Base-by-base conservation (phyloP, 345 rosid species). In the Aquilaria sinensis region DNA sequence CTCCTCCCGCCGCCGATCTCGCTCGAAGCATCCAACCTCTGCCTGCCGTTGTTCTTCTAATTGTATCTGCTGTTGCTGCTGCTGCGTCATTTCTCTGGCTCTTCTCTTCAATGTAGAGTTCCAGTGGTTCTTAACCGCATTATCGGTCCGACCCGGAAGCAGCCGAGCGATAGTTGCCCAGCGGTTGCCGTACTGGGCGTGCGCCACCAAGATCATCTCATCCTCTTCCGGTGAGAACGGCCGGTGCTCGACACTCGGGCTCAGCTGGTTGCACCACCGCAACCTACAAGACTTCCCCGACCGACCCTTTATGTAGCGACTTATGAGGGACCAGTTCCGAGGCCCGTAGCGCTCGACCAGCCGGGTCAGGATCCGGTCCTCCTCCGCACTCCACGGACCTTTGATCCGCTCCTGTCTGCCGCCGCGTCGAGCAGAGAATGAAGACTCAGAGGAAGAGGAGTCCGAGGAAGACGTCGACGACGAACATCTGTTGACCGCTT, bases 381-480 rank as follows among this genome's bases (percentile, higher is more conserved):
- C 90, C 58, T 85, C 90, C 0, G 90, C 84, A 45, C 90, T 85
- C 90, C 90, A 85, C 0, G 90, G 90, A 48, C 90, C 90, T 64
- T 80, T 85, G 58, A 85, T 82, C 61, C 74, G 57, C 15, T 75
- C 83, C 12, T 66, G 51, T 46, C 64, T 80, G 41, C 47, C 60
- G 2, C 52, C 14, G 10, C 16, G 15, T 50, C 79, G 67, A 2
- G 71, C 72, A 50, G 74, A 69, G 14, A 67, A 65, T 12, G 77
- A 72, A 4, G 89, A 74, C 7, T 78, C 79, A 0, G 90, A 82
- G 45, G 85, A 78, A 12, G 83, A 85, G 43, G 83, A 63, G 29
- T 76, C 83, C 2, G 90, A 84, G 32, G 78, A 72, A 5, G 82
- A 75, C 23, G 79, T 59, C 34, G 85, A 74, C 56, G 81, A 70